Conservation (phyloP, 2,329 filamentous ascomycete species). For the Diaporthe sp. region DNA sequence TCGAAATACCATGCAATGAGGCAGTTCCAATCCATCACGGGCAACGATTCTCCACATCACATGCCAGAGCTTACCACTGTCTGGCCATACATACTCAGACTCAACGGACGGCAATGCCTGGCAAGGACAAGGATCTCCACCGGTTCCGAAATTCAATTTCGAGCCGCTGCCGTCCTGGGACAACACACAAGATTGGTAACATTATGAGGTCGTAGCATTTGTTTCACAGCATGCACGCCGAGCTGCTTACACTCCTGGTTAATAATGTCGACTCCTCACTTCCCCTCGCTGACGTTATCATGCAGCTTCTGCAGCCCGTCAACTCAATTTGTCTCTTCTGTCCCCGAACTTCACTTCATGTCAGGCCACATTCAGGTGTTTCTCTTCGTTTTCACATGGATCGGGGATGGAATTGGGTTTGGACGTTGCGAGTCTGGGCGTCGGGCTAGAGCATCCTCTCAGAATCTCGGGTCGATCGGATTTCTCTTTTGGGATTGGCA, state of each 20-base stretch:
- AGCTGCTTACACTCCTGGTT: background rate
- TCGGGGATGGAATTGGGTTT: background rate
- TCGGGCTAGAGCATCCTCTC: background rate
- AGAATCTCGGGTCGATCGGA: background rate
- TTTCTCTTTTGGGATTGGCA: constrained; percentile 1
- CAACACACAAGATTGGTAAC: background rate
- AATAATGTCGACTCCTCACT: constrained; percentile 7
- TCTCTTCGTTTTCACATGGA: background rate
- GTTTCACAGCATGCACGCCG: constrained; percentile 31
- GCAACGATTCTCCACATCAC: background rate
- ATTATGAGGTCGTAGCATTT: background rate
- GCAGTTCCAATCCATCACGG: background rate
- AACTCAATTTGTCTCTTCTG: background rate
- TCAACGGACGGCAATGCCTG: background rate
- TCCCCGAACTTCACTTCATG: background rate
- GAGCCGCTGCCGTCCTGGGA: background rate
- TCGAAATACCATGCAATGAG: background rate
- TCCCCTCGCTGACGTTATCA: constrained; percentile 20
- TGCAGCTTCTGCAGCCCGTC: background rate
- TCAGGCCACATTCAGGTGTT: constrained; percentile 17
- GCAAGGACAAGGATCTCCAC: background rate
- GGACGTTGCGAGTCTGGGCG: constrained; percentile 7
- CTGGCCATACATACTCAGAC: background rate
- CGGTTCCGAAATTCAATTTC: background rate
- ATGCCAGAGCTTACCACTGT: background rate